Conservation (phyloP, 1,139 yeast genomes). For the Arxiozyma bovina region DNA sequence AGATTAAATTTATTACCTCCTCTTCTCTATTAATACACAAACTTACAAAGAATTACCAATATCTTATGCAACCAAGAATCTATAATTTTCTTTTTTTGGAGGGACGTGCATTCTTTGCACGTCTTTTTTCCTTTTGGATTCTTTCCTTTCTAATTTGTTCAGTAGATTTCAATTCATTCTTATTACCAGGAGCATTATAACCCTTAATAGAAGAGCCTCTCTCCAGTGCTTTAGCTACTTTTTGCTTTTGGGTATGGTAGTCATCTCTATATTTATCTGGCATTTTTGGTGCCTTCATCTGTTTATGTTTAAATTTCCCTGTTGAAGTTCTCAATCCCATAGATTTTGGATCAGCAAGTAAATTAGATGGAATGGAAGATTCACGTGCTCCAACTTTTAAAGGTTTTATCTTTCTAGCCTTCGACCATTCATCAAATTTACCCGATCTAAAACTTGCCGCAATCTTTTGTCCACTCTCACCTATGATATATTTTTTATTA, state of each 20-base stretch:
- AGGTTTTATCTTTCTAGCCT: conserved; percentile 52
- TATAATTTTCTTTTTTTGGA: conserved; percentile 34
- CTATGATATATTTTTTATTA: conserved; percentile 71
- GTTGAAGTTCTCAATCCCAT: conserved; percentile 21
- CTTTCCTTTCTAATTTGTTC: conserved; percentile 78
- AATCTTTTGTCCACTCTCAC: conserved; percentile 88
- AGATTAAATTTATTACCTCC: too few species aligned
- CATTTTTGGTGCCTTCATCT: conserved; percentile 69
- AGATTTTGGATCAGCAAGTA: conserved; percentile 26
- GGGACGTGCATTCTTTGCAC: conserved; percentile 88
- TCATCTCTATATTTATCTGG: conserved; percentile 90
- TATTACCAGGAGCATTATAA: conserved; percentile 40
- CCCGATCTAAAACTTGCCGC: conserved; percentile 93
- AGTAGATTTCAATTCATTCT: conserved; percentile 56
- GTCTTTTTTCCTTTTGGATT: conserved; percentile 56
- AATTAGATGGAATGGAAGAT: conserved; percentile 27
- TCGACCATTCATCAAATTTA: conserved; percentile 83
- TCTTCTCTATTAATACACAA: not conserved
- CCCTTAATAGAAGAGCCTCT: conserved; percentile 73
- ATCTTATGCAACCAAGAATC: not conserved
- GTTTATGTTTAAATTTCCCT: conserved; percentile 64
- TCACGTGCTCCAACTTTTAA: conserved; percentile 51
- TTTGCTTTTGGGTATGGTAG: conserved; percentile 71
- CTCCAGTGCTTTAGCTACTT: conserved; percentile 72
- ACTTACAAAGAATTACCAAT: not conserved